Conservation (phyloP, 2,329 filamentous ascomycete species). For the Neocatenulostroma microsporum region DNA sequence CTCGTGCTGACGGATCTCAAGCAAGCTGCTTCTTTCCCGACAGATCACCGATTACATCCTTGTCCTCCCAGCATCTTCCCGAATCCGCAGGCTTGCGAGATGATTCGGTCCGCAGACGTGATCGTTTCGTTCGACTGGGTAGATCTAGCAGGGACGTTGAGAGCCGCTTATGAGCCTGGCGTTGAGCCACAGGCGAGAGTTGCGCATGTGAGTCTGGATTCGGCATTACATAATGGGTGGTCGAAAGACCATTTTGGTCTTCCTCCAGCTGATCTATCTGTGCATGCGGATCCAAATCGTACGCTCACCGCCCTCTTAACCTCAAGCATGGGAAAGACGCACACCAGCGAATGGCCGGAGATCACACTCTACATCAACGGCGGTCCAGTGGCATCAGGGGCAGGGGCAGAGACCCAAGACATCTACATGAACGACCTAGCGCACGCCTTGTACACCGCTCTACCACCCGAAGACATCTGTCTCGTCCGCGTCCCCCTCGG, state of each 20-base stretch:
- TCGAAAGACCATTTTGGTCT: slow-evolving; percentile 16
- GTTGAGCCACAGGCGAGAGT: slow-evolving; percentile 9
- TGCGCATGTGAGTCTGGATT: slow-evolving; percentile 12
- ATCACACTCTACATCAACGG: no score
- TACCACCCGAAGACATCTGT: slow-evolving; percentile 11
- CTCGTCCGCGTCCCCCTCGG: slow-evolving; percentile 15
- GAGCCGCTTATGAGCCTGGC: slow-evolving; percentile 7
- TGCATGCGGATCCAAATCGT: slow-evolving; percentile 13
- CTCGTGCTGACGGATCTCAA: slow-evolving; percentile 16
- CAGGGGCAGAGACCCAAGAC: not conserved
- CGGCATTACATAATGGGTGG: slow-evolving; percentile 16
- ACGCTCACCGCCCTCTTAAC: slow-evolving; percentile 10
- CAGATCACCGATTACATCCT: slow-evolving; percentile 10
- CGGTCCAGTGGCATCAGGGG: no score
- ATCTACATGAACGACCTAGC: slow-evolving; percentile 16
- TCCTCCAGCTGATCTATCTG: slow-evolving; percentile 11
- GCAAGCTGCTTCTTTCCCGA: slow-evolving; percentile 13
- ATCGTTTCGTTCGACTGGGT: slow-evolving; percentile 18
- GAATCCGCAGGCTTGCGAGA: slow-evolving; percentile 6
- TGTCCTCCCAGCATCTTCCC: slow-evolving; percentile 10
- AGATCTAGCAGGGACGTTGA: slow-evolving; percentile 13
- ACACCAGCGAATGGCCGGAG: slow-evolving; percentile 6
- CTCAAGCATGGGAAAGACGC: slow-evolving; percentile 2
- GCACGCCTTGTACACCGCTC: slow-evolving; percentile 7
- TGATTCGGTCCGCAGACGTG: slow-evolving; percentile 13